phyloP scores from a whole-genome alignment of 768 basidiomycete species.

The Amanita subjunquillea region DNA sequence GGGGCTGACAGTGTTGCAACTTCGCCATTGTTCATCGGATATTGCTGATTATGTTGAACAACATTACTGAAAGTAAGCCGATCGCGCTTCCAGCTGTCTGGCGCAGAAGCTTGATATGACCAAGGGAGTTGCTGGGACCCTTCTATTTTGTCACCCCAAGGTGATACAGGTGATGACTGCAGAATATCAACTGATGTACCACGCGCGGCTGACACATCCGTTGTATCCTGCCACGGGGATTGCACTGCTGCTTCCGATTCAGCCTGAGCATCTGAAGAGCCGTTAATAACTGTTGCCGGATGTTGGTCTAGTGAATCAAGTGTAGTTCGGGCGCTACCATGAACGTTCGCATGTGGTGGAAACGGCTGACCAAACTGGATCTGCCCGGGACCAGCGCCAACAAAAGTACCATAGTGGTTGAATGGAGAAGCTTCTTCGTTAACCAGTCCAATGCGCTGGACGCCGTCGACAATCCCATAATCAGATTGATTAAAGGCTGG shows the following conservation, averaged over 20 bases:
- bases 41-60: conserved; percentile 47
- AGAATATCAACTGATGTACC: conserved; percentile 31
- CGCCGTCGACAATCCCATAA: not conserved
- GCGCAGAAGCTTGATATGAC: conserved; percentile 37
- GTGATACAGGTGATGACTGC: conserved; percentile 24
- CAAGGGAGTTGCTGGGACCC: conserved; percentile 29
- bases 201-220: conserved; percentile 18
- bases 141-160: conserved; percentile 25
- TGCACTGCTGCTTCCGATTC: conserved; percentile 10
- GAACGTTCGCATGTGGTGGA: not conserved
- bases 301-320: not conserved
- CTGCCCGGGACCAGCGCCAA: not conserved
- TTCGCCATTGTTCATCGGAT: conserved; percentile 18
- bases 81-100: conserved; percentile 38
- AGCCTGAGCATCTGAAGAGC: conserved; percentile 10
- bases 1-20: not conserved
- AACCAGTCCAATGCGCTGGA: not conserved
- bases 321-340: not conserved
- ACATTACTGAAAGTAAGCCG: conserved; percentile 50
- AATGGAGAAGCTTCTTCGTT: not conserved
- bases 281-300: not conserved
- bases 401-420: not conserved
- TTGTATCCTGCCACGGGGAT: conserved; percentile 26
- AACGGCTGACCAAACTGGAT: not conserved
- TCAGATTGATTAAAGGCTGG: not conserved